Conservation (phyloP, 345 rosid species). For the Euclidium syriacum region DNA sequence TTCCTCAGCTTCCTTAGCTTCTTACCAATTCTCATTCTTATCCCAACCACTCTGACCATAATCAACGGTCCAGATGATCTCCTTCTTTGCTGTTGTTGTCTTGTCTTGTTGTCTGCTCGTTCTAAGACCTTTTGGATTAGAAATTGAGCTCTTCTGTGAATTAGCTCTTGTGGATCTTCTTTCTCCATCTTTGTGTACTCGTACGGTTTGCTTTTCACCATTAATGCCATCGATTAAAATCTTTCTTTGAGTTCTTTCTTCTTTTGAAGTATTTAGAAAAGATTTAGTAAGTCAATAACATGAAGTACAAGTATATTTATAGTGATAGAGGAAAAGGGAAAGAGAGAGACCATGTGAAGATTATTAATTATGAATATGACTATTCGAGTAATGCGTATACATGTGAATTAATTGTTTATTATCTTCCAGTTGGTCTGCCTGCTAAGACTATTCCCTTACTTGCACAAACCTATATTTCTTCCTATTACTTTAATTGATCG, state of each 20-base stretch:
- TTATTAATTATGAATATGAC: constrained; percentile 16
- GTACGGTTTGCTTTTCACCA: constrained; percentile 23
- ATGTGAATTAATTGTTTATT: not conserved
- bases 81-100: not conserved
- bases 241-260: constrained; percentile 1
- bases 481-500: no score
- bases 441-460: not conserved
- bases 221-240: constrained; percentile 12
- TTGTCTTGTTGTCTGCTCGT: constrained; percentile 36
- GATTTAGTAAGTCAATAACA: constrained; percentile 14
- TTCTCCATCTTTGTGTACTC: constrained; percentile 62
- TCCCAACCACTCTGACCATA: constrained; percentile 49
- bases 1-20: constrained; percentile 62
- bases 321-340: not conserved
- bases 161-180: constrained; percentile 64
- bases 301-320: constrained; percentile 7
- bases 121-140: constrained; percentile 64
- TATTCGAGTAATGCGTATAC: constrained; percentile 9
- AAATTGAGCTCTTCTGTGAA: constrained; percentile 71
- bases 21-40: constrained; percentile 64
- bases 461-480: no score
- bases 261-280: constrained; percentile 11
- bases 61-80: constrained; percentile 42
- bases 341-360: constrained; percentile 17
- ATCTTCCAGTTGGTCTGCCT: not conserved